phyloP scores from a whole-genome alignment of 768 basidiomycete genomes.

The Myochromella boudieri region DNA sequence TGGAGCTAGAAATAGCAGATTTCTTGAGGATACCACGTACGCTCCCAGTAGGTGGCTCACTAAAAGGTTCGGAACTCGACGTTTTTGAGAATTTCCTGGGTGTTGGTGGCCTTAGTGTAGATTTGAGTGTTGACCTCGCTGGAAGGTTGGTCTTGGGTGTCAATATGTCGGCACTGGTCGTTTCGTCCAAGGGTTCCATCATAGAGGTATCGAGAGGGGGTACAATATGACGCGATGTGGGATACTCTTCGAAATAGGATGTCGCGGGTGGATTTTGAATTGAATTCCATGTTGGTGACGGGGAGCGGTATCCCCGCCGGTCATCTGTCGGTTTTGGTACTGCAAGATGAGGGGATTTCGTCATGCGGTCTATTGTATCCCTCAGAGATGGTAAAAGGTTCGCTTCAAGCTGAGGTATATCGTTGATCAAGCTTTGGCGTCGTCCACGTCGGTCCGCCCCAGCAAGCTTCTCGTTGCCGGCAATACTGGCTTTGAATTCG shows the following conservation, averaged over 20 bases:
- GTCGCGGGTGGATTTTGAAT: background rate
- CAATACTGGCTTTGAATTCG: slow-evolving; percentile 22
- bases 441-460: slow-evolving; percentile 20
- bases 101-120: slow-evolving; percentile 36
- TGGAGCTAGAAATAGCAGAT: background rate
- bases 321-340: slow-evolving; percentile 6
- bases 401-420: slow-evolving; percentile 60
- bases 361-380: slow-evolving; percentile 78
- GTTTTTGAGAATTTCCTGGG: slow-evolving; percentile 21
- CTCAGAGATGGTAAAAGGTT: slow-evolving; percentile 68
- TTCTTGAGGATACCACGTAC: slow-evolving; percentile 30
- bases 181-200: background rate
- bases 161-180: slow-evolving; percentile 20
- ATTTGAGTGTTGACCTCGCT: slow-evolving; percentile 35
- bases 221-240: background rate
- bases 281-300: slow-evolving; percentile 15
- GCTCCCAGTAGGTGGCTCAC: slow-evolving; percentile 24
- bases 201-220: background rate
- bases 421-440: slow-evolving; percentile 45
- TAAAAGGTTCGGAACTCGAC: slow-evolving; percentile 8
- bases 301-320: slow-evolving; percentile 11
- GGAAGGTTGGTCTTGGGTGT: slow-evolving; percentile 32
- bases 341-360: slow-evolving; percentile 36
- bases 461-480: slow-evolving; percentile 14
- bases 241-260: background rate